Conservation (phyloP, 1,284 basidiomycete genomes). For the Rhizoctonia solani region DNA sequence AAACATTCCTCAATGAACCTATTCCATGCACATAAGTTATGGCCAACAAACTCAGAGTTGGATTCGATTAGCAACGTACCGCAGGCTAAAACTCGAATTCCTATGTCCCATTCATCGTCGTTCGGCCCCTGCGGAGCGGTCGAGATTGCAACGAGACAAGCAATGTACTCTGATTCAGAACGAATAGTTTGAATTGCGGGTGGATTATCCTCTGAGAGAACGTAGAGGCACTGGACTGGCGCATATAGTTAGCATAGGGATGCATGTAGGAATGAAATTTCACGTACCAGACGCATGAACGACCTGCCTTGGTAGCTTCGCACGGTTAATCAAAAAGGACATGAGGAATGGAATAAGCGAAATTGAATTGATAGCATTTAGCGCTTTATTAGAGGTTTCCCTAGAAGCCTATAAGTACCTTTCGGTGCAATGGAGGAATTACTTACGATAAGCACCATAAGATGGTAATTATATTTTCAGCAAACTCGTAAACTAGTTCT, state of each 20-base stretch:
- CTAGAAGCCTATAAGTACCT: conserved; percentile 50
- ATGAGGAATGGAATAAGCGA: conserved; percentile 77
- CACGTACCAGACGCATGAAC: conserved; percentile 76
- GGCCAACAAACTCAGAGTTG: neutral
- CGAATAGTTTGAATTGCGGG: conserved; percentile 67
- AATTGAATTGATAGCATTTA: conserved; percentile 82
- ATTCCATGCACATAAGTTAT: too few species aligned
- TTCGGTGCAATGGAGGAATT: neutral
- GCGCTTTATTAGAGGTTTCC: conserved; percentile 89
- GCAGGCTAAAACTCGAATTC: conserved; percentile 69
- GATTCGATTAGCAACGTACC: conserved; percentile 52
- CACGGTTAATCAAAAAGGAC: conserved; percentile 74
- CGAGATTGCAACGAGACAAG: conserved; percentile 65
- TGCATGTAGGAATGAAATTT: too few species aligned
- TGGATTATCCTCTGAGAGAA: conserved; percentile 85
- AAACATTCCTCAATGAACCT: conserved; percentile 79
- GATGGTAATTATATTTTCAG: conserved; percentile 88
- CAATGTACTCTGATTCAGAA: conserved; percentile 61
- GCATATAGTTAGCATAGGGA: conserved; percentile 28
- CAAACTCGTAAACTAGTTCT: conserved; percentile 80
- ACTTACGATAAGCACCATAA: conserved; percentile 93
- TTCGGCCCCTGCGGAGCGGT: conserved; percentile 21
- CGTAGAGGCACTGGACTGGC: conserved; percentile 85
- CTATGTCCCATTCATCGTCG: conserved; percentile 55
- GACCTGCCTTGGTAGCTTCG: conserved; percentile 67